These are phyloP conservation scores for Angophora floribunda DNA, from an alignment of 345 rosid genomes.

Conservation along the genomic window DNA sequence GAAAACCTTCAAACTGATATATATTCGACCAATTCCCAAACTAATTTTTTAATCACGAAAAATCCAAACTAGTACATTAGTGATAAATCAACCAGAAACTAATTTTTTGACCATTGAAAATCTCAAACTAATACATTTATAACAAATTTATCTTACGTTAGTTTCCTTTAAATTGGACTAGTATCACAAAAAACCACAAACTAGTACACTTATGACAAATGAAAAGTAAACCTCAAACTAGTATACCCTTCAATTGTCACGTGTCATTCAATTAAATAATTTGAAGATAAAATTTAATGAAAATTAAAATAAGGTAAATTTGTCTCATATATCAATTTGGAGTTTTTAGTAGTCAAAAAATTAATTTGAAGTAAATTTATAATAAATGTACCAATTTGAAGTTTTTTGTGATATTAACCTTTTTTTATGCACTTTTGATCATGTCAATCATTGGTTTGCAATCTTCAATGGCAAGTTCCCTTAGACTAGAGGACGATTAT, in stretches of 20 bases:
- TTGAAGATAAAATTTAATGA: too few relatives aligned
- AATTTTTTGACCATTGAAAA: too few relatives aligned
- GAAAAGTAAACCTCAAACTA: rapidly evolving
- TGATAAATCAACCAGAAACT: rapidly evolving
- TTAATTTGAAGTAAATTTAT: too few relatives aligned
- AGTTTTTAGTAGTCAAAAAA: too few relatives aligned
- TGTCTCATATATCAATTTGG: rapidly evolving
- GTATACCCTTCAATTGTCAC: rapidly evolving
- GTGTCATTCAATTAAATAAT: rapidly evolving
- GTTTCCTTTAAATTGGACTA: too few relatives aligned
- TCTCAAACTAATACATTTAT: too few relatives aligned
- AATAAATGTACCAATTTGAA: too few relatives aligned
- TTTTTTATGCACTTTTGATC: neutral
- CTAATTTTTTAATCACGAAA: neutral
- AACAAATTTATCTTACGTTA: too few relatives aligned
- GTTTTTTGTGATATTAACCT: rapidly evolving
- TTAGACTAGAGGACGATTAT: neutral
- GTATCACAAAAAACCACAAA: rapidly evolving
- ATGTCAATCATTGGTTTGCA: neutral
- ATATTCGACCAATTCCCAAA: too few relatives aligned
- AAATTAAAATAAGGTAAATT: too few relatives aligned
- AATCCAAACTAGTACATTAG: rapidly evolving
- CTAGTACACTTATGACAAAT: too few relatives aligned
- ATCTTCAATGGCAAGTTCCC: neutral
- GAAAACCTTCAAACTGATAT: too few relatives aligned